A percentile compares a stretch with the other conserved stretches of the same genome.
Evolutionary conservation across 805 yeast species (phyloP).

Genomic region (Starmera dryadoides): DNA sequence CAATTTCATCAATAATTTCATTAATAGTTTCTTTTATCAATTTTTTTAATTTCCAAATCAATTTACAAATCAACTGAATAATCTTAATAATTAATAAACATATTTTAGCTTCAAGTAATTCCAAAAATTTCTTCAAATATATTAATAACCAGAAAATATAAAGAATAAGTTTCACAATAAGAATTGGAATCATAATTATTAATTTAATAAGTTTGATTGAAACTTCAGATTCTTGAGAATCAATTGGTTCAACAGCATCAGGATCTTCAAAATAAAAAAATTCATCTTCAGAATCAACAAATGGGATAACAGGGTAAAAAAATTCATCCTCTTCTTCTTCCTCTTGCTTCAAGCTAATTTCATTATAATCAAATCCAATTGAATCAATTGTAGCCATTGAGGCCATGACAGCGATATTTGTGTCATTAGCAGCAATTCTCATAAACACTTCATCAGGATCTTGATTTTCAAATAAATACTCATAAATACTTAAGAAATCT

Average conservation of each 20-base stretch:
- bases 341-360: not conserved
- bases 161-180: slow-evolving; percentile 10
- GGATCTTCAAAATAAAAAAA: not conserved
- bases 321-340: not conserved
- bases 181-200: slow-evolving; percentile 9
- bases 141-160: slow-evolving; percentile 12
- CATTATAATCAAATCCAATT: not conserved
- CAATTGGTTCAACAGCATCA: not conserved
- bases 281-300: slow-evolving; percentile 1
- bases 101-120: slow-evolving; percentile 10
- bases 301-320: slow-evolving; percentile 5
- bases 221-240: slow-evolving; percentile 1
- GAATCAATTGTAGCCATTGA: not conserved
- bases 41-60: slow-evolving; percentile 7
- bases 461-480: slow-evolving; percentile 5
- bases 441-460: not conserved
- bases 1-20: slow-evolving; percentile 5
- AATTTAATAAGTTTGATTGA: slow-evolving; percentile 3
- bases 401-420: not conserved
- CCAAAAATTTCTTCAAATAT: slow-evolving; percentile 11
- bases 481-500: slow-evolving; percentile 14
- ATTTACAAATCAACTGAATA: slow-evolving; percentile 7
- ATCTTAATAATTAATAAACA: slow-evolving; percentile 6
- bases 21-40: slow-evolving; percentile 7
- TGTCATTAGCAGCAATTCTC: not conserved